Base-by-base conservation (phyloP, 1,284 basidiomycete species). In the Malassezia japonica region DNA sequence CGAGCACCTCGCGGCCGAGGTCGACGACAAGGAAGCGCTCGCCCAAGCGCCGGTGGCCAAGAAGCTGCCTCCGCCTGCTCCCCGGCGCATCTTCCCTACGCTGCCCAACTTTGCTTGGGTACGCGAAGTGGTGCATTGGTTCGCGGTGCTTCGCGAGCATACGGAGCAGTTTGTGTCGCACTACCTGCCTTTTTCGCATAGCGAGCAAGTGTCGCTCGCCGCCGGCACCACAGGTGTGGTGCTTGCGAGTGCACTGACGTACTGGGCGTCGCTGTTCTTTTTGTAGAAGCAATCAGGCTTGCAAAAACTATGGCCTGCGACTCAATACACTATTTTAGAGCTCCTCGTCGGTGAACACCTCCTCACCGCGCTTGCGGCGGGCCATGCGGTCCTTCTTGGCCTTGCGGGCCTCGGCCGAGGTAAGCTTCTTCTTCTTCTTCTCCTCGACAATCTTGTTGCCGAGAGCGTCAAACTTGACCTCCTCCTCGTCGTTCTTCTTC, bases 401-500 rank as follows among this genome's bases (percentile, higher is more conserved):
- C 52, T 70, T 64, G 9, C 67, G 46, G 28, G 48, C 48, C 49
- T 65, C 64, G 3, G 49, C 32, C 7, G 59, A 46, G 5, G 47
- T 46, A 9, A 50, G 53, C 65, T 67, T 67, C 64, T 68, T 68
- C 20, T 40, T 57, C 47, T 62, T 64, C 59, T 65, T 61, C 34
- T 44, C 54, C 28, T 44, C 41, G 18, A 44, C 52, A 33, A 64
- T 48, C 55, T 62, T 63, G 60, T 71, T 71, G 40, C 68, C 70
- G 16, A 72, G 31, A 6, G 68, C 67, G 48, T 71, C 69, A 40
- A 50, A 49, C 27, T 55, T 48, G 46, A 60, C 59, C 37, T 70
- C 67, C 47, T 62, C 57, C 12, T 65, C 67, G 16, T 67, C 67
- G 18, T 60, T 64, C 52, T 63, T 59, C 57, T 68, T 64, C 40